phyloP scores from a whole-genome alignment of 2,329 filamentous ascomycete species.

The Ceratocystis huliohia region DNA sequence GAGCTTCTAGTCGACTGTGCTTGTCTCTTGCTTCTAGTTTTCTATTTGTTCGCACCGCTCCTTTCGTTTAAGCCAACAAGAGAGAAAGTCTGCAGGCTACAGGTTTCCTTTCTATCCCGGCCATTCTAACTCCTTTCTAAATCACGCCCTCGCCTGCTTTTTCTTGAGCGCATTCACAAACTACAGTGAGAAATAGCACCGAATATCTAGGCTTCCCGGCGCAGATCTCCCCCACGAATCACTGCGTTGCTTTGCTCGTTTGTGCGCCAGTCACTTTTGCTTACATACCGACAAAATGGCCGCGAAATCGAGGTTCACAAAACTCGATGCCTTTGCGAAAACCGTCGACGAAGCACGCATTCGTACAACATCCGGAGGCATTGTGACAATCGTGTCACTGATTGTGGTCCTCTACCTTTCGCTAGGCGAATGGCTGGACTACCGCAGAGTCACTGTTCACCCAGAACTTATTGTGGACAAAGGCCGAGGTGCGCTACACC shows the following conservation, averaged over 20 bases:
- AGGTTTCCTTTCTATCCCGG: not conserved
- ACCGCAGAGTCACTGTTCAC: constrained; percentile 70
- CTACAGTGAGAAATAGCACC: not conserved
- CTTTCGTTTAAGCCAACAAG: not conserved
- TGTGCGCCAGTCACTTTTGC: not conserved
- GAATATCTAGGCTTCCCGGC: not conserved
- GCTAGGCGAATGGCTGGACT: constrained; percentile 94
- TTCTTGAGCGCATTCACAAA: not conserved
- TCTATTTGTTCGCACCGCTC: not conserved
- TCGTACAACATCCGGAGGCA: constrained; percentile 85
- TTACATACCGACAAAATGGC: constrained; percentile 46
- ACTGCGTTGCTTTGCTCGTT: not conserved
- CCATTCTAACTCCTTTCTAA: not conserved
- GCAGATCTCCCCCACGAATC: not conserved
- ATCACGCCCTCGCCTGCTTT: not conserved
- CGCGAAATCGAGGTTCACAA: constrained; percentile 83
- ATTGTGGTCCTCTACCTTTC: constrained; percentile 78
- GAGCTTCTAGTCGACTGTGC: not conserved
- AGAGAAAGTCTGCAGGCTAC: constrained; percentile 6
- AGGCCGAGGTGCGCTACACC: constrained; percentile 56
- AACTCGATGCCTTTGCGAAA: constrained; percentile 97
- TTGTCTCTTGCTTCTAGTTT: not conserved
- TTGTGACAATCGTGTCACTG: constrained; percentile 85
- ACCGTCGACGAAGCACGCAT: constrained; percentile 96
- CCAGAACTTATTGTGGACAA: constrained; percentile 95